Evolutionary conservation across 2,329 filamentous ascomycete species (phyloP).

Genomic region (Talaromyces verruculosus): DNA sequence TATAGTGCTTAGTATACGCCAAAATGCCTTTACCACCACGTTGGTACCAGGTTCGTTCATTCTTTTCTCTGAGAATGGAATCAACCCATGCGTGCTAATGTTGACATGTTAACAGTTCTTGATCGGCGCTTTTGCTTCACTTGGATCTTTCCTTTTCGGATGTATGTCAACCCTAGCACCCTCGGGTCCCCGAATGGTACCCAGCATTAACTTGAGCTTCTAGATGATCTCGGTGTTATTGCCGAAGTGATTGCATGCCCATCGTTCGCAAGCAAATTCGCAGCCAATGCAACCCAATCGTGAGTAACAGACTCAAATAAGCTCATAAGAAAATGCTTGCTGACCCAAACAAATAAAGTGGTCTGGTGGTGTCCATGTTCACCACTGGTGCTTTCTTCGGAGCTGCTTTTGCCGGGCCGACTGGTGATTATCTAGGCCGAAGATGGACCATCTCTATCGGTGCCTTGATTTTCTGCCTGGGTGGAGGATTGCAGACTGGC

Average conservation of each 20-base stretch:
- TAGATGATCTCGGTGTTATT: slow-evolving; percentile 60
- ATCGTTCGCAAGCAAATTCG: slow-evolving; percentile 38
- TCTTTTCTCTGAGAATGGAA: neutral
- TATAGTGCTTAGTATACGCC: neutral
- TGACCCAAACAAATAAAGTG: slow-evolving; percentile 42
- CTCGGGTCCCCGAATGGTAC: neutral
- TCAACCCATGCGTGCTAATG: neutral
- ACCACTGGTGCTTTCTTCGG: slow-evolving; percentile 74
- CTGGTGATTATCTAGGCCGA: slow-evolving; percentile 65
- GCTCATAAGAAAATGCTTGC: neutral
- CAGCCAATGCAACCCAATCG: slow-evolving; percentile 33
- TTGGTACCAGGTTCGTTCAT: slow-evolving; percentile 53
- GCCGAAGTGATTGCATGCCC: slow-evolving; percentile 54
- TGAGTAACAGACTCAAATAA: slow-evolving; percentile 23
- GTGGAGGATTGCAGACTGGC: slow-evolving; percentile 71
- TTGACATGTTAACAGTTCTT: slow-evolving; percentile 49
- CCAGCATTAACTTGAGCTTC: neutral
- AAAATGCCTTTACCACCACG: slow-evolving; percentile 57
- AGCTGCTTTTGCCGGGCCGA: slow-evolving; percentile 62
- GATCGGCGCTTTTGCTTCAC: slow-evolving; percentile 58
- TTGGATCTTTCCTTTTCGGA: slow-evolving; percentile 59
- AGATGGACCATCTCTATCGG: slow-evolving; percentile 71
- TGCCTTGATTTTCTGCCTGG: slow-evolving; percentile 69
- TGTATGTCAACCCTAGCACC: slow-evolving; percentile 34
- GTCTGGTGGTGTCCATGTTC: slow-evolving; percentile 74